Evolutionary conservation across 768 basidiomycete species (phyloP).

Genomic region (Amanita pallidorosea): DNA sequence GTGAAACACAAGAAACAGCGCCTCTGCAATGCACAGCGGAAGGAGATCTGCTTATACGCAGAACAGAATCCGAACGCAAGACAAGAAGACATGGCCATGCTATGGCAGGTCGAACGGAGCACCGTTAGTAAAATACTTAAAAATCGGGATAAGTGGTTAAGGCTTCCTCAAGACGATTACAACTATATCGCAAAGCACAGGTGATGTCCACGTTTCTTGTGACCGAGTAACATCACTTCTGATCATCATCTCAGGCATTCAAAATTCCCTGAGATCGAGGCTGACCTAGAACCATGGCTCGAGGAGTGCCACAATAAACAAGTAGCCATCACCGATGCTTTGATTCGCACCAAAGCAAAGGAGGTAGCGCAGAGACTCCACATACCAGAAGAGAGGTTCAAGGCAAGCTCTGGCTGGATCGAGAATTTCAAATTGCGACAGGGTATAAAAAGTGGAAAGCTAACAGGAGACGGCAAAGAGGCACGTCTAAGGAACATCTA

Average conservation of each 20-base stretch:
- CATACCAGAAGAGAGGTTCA: constrained; percentile 67
- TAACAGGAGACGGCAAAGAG: constrained; percentile 24
- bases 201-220: constrained; percentile 21
- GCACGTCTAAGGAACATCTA: not conserved
- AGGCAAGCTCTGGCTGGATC: constrained; percentile 87
- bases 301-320: constrained; percentile 36
- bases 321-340: constrained; percentile 50
- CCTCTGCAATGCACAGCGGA: constrained; percentile 65
- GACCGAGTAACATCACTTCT: not conserved
- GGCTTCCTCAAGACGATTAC: constrained; percentile 46
- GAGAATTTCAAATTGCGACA: constrained; percentile 86
- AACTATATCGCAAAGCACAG: constrained; percentile 60
- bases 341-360: constrained; percentile 55
- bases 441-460: constrained; percentile 59
- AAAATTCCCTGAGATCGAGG: constrained; percentile 74
- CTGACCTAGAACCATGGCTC: constrained; percentile 50
- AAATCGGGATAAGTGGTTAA: constrained; percentile 74
- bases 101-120: constrained; percentile 77
- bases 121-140: constrained; percentile 93
- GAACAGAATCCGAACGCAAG: constrained; percentile 53
- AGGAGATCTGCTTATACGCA: constrained; percentile 62
- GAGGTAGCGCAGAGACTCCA: constrained; percentile 47
- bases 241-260: constrained; percentile 40
- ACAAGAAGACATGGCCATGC: constrained; percentile 76
- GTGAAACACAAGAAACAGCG: constrained; percentile 60